Evolutionary conservation across 2,329 filamentous ascomycete species (phyloP).

Genomic region (Didymella exigua): DNA sequence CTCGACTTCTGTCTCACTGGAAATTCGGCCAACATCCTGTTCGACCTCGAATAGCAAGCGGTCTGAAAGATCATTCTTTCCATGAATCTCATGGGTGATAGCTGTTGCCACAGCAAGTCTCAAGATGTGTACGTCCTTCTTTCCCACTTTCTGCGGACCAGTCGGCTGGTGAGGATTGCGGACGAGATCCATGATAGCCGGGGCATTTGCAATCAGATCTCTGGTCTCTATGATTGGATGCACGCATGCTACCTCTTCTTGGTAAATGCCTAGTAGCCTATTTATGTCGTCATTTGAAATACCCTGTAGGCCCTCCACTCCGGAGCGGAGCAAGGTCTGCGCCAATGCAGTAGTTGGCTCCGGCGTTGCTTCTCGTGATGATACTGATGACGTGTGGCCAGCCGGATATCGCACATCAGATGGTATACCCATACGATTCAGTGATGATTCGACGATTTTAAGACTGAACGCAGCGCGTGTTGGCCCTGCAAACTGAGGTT

Average conservation of each 20-base stretch:
- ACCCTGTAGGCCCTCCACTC: conserved; percentile 7
- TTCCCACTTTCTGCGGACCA: background rate
- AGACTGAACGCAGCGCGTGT: conserved; percentile 29
- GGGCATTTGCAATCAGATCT: conserved; percentile 11
- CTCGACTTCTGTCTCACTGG: conserved; percentile 18
- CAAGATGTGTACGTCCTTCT: conserved; percentile 25
- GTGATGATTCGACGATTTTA: conserved; percentile 27
- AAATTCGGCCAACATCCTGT: conserved; percentile 21
- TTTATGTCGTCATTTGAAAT: conserved; percentile 18
- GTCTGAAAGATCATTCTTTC: conserved; percentile 22
- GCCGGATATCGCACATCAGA: conserved; percentile 2
- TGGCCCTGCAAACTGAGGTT: conserved; percentile 29
- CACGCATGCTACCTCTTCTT: conserved; percentile 24
- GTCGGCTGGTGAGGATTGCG: conserved; percentile 1
- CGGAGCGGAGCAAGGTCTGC: background rate
- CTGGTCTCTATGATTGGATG: conserved; percentile 28
- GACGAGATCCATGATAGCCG: conserved; percentile 13
- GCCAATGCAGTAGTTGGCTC: conserved; percentile 3
- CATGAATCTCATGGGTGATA: conserved; percentile 22
- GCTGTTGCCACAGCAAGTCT: conserved; percentile 25
- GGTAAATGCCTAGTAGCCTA: conserved; percentile 22
- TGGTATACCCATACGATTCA: conserved; percentile 22
- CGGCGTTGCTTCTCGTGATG: conserved; percentile 20
- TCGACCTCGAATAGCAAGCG: conserved; percentile 22
- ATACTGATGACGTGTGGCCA: conserved; percentile 9